Conservation (phyloP, 202 grass and related monocot genomes). For the Schoenoplectus tabernaemontani region DNA sequence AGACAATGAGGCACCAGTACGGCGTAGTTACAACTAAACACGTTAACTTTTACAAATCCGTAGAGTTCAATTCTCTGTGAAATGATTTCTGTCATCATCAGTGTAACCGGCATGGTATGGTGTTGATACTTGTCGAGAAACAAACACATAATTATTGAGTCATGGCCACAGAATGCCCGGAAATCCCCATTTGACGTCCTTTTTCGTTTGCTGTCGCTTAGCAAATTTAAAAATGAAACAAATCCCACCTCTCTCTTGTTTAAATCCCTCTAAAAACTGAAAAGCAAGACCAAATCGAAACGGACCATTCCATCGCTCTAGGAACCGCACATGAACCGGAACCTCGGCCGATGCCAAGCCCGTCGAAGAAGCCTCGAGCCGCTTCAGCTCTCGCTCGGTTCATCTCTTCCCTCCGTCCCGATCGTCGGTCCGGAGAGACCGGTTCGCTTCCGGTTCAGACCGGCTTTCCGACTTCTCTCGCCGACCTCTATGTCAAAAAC, state of each 20-base stretch:
- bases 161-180: not conserved
- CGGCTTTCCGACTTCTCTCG: conserved; percentile 89
- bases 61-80: not conserved
- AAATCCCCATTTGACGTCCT: not conserved
- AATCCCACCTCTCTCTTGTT: not conserved
- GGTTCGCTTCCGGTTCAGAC: conserved; percentile 58
- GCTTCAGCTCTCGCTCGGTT: conserved; percentile 42
- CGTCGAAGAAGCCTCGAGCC: conserved; percentile 41
- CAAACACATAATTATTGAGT: too few species aligned
- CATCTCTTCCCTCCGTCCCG: conserved; percentile 42
- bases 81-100: not conserved
- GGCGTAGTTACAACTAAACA: not conserved
- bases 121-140: too few species aligned
- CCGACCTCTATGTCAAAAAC: conserved; percentile 86
- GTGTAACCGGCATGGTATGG: not conserved
- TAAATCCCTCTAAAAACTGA: conserved; percentile 2
- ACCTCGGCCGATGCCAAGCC: conserved; percentile 42
- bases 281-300: not conserved
- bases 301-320: too few species aligned
- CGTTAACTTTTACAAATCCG: not conserved
- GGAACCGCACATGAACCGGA: conserved; percentile 40
- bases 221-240: not conserved
- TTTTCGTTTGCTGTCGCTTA: not conserved
- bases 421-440: conserved; percentile 14
- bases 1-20: not conserved